Evolutionary conservation across 768 basidiomycete genomes (phyloP), one percentile per base, ranked within the genome.

Genomic region (Tephrocybe sp.): DNA sequence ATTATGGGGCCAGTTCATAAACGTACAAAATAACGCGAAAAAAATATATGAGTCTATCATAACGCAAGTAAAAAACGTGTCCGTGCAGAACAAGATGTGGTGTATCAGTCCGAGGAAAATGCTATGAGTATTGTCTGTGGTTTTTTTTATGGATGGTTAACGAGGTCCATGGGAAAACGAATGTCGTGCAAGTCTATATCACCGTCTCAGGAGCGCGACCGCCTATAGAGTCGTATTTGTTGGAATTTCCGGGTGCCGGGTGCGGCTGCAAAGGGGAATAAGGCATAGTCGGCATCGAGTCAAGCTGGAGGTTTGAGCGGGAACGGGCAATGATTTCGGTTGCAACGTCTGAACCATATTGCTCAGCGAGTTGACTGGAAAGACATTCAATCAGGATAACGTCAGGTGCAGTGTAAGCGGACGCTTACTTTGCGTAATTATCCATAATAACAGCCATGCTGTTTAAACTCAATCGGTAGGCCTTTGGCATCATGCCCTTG

Each of bases 401-500:
- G 37, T 44, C 15, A 53, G 24, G 48, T 25, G 36, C 8, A 21
- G 19, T 19, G 26, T 15, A 5, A 16, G 9, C 9, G 8, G 46
- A 40, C 9, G 71, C 76, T 26, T 54, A 89, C 88, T 75, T 84
- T 16, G 87, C 87, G 62, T 89, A 91, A 51, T 86, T 84, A 55
- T 92, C 89, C 86, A 91, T 85, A 63, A 92, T 89, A 44, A 87
- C 76, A 3, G 85, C 86, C 84, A 91, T 87, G 52, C 79, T 84
- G 51, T 75, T 78, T 74, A 80, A 70, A 68, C 83, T 84, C 37
- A 92, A 73, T 28, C 88, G 74, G 66, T 92, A 92, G 12, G 85
- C 82, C 73, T 89, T 87, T 49, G 89, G 89, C 77, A 86, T 89
- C 82, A 91, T 84, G 51, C 90, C 89, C 72, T 91, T 92, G 9